Evolutionary conservation across 2,329 filamentous ascomycete species (phyloP).

Genomic region (Sarocladiaceae sp.): DNA sequence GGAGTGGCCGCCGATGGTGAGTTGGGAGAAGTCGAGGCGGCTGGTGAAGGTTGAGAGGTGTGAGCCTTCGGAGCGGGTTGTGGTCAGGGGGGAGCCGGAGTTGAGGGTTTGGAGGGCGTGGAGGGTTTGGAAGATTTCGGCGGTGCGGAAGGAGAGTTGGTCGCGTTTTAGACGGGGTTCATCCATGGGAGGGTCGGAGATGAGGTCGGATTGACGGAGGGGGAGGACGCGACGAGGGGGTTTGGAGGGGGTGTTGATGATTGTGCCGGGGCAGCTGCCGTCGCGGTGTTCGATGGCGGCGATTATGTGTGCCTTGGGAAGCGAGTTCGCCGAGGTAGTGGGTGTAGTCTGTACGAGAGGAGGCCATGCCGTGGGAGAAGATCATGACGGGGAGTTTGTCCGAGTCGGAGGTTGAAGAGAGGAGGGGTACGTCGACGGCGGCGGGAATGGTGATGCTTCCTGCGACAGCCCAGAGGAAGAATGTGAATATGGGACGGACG

Average conservation of each 20-base stretch:
- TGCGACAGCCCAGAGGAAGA: conserved; percentile 35
- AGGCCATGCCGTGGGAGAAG: conserved; percentile 50
- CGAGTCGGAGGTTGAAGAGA: conserved; percentile 15
- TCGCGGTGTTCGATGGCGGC: conserved; percentile 50
- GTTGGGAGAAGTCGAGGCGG: conserved; percentile 48
- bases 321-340: conserved; percentile 47
- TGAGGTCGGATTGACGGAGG: conserved; percentile 30
- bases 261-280: conserved; percentile 43
- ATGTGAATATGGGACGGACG: conserved; percentile 37
- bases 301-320: conserved; percentile 43
- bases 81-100: conserved; percentile 26
- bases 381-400: conserved; percentile 39
- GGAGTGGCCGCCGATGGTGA: conserved; percentile 58
- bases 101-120: conserved; percentile 36
- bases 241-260: conserved; percentile 23
- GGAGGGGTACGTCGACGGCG: conserved; percentile 39
- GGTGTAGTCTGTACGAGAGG: conserved; percentile 47
- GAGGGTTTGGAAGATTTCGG: conserved; percentile 43
- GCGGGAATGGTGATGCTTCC: conserved; percentile 44
- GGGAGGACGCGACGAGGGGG: conserved; percentile 24
- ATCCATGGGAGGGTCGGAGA: conserved; percentile 27
- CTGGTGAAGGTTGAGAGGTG: conserved; percentile 45
- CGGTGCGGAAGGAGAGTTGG: conserved; percentile 46
- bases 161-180: conserved; percentile 34
- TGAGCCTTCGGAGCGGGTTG: conserved; percentile 42